Percentiles rank a stretch among this genome's conserved stretches.
These are phyloP conservation scores for Triadica sebifera DNA, from an alignment of 345 rosid genomes.

Conservation along the genomic window DNA sequence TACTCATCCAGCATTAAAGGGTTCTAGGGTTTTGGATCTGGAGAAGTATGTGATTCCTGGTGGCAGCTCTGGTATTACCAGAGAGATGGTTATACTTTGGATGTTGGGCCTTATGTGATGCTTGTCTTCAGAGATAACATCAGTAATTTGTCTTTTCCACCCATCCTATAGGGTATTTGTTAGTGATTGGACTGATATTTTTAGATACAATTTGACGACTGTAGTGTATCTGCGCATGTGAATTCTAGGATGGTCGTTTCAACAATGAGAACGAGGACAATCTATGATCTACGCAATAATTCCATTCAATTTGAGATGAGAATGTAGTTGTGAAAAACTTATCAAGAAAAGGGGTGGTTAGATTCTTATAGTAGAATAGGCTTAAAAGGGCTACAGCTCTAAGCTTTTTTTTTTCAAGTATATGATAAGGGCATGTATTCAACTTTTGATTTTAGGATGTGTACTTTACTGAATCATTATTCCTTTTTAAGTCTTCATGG, in stretches of 20 bases:
- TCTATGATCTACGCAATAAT: background rate
- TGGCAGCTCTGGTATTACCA: constrained; percentile 87
- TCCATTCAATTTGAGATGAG: background rate
- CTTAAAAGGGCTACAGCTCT: background rate
- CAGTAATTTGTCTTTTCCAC: constrained; percentile 12
- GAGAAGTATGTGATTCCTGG: constrained; percentile 98
- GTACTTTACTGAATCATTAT: background rate
- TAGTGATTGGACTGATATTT: too few relatives aligned
- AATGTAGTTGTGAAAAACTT: background rate
- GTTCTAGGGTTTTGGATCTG: constrained; percentile 75
- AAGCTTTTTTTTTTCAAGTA: background rate
- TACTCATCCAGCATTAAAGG: constrained; percentile 81
- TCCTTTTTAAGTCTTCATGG: constrained; percentile 5
- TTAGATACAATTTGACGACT: too few relatives aligned
- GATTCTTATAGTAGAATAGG: background rate
- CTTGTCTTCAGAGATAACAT: constrained; percentile 92
- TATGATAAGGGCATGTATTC: too few relatives aligned
- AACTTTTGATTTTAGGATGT: too few relatives aligned
- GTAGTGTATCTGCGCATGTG: background rate
- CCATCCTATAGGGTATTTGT: too few relatives aligned
- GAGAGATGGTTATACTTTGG: constrained; percentile 87
- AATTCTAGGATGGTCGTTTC: background rate
- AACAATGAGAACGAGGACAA: background rate
- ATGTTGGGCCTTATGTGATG: constrained; percentile 96
- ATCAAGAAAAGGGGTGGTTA: background rate